Evolutionary conservation across 2,329 filamentous ascomycete species (phyloP).

Genomic region (Beauveria bassiana): DNA sequence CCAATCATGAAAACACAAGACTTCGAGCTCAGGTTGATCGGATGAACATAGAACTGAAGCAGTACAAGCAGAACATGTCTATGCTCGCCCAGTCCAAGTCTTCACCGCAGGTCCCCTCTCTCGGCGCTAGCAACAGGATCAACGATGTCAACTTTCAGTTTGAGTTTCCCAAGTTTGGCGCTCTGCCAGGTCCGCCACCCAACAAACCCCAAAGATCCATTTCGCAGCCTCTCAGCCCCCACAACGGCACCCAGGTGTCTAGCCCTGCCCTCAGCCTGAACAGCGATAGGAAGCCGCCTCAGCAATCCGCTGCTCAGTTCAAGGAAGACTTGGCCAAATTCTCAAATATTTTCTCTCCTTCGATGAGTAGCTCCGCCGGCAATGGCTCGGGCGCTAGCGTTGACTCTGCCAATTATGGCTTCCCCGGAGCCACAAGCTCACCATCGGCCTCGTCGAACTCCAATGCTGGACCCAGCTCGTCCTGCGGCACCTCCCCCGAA

Average conservation of each 20-base stretch:
- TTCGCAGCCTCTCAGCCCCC: slow-evolving; percentile 27
- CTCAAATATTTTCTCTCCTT: slow-evolving; percentile 52
- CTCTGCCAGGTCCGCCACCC: slow-evolving; percentile 46
- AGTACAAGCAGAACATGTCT: slow-evolving; percentile 83
- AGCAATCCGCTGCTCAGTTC: slow-evolving; percentile 19
- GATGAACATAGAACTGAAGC: slow-evolving; percentile 73
- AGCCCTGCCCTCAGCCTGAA: slow-evolving; percentile 24
- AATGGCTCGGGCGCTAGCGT: slow-evolving; percentile 42
- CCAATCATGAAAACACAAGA: slow-evolving; percentile 77
- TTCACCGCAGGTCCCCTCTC: slow-evolving; percentile 29
- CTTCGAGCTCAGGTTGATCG: slow-evolving; percentile 84
- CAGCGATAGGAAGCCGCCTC: slow-evolving; percentile 18
- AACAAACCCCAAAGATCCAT: slow-evolving; percentile 20
- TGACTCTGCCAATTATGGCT: slow-evolving; percentile 41
- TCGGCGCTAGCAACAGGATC: slow-evolving; percentile 49
- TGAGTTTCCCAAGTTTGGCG: slow-evolving; percentile 90
- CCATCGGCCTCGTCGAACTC: slow-evolving; percentile 57
- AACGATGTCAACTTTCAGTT: slow-evolving; percentile 83
- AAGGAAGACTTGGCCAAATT: slow-evolving; percentile 48
- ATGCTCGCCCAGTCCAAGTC: slow-evolving; percentile 36
- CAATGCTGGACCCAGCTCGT: slow-evolving; percentile 51
- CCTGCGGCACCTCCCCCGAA: slow-evolving; percentile 72
- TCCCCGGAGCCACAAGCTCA: slow-evolving; percentile 46
- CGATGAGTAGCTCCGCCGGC: slow-evolving; percentile 36
- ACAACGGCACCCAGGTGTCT: slow-evolving; percentile 12